Base-by-base conservation (phyloP, 257 asterid genomes). In the Lycium ferocissimum region DNA sequence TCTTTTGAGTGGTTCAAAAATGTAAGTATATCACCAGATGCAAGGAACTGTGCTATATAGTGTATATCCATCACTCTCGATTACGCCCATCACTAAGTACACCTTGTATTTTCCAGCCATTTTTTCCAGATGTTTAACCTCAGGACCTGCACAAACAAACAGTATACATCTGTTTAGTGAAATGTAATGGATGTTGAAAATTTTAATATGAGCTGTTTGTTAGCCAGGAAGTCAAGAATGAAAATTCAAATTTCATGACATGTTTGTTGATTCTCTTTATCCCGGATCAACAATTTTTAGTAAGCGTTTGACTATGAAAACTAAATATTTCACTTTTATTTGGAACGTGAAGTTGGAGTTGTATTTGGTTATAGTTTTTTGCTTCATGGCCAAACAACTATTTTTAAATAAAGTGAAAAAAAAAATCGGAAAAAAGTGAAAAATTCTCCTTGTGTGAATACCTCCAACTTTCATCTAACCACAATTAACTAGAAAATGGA, bases 21-120 rank as follows among this genome's bases (percentile, higher is more conserved):
- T 26, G 33, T 26, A 26, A 26, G 0, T 0, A 26, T 26, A 26
- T 26, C 33, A 26, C 33, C 33, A 26, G 33, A 26, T 26, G 33
- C 33, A 65, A 66, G 33, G n/a, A 33, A 33, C 47, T 33, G 45
- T 66, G n/a, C 47, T 33, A 35, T 66, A 66, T 33, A 33, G 73
- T 66, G 47, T 94, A 83, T 93, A 93, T 84, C 99, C 97, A 61
- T 94, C 99, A 89, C 93, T 91, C 88, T 96, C 99, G 49, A 96
- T 91, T 33, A 90, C 95, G 8, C 98, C 99, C 93, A 96, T 93
- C 86, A 96, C 98, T 69, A 96, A 84, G 86, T 90, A 86, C 70
- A 94, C 98, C 90, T 94, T 93, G 87, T 93, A 96, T 80, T 89
- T 94, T 84, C 95, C 95, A 59, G 99, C 98, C 97, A 93, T 91